Evolutionary conservation across 108 stramenopile species (phyloP), one percentile per base, ranked within the genome.

Genomic region (Cyclotella kingstonii): DNA sequence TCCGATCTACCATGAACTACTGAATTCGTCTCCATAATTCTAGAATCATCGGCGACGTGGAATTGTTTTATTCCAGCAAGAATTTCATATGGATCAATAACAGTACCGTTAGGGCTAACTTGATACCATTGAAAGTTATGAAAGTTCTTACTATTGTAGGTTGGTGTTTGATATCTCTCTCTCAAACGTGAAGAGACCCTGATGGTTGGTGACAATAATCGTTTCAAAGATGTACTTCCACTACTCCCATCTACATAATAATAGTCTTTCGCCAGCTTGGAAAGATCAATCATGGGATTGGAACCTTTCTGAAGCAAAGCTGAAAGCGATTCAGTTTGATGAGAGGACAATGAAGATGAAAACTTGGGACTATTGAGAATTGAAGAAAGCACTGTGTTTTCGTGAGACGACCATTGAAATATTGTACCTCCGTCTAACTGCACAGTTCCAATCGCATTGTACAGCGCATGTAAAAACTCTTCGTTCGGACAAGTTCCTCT

Each of bases 241-340:
- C 63, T 68, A 52, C 80, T 81, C 7, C 77, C 77, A 35, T 73
- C 68, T 8, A 78, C 80, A 45, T 78, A 81, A 44, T 64, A 81
- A 35, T 68, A 60, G 39, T 78, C 60, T 8, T 29, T 28, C 21
- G 77, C 72, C 11, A 75, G 17, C 46, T 70, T 49, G 36, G 55
- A 73, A 17, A 78, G 65, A 67, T 80, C 79, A 22, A 80, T 54
- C 74, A 80, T 76, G 5, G 66, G 47, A 19, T 50, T 50, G 23
- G 26, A 38, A 23, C 79, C 69, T 25, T 59, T 49, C 9, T 46
- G n/a, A 9, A 79, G 68, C n/a, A 80, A 36, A 14, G 65, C 50
- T 27, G 65, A 62, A 9, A 77, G 35, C 38, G 46, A 38, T 27
- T 60, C 55, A 15, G 47, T 41, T 60, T 68, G 56, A 15, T 68